Percentiles rank a stretch among this genome's conserved stretches.
These are phyloP conservation scores for Omphalotus guepiniiformis DNA, from an alignment of 768 basidiomycete genomes.

Conservation along the genomic window DNA sequence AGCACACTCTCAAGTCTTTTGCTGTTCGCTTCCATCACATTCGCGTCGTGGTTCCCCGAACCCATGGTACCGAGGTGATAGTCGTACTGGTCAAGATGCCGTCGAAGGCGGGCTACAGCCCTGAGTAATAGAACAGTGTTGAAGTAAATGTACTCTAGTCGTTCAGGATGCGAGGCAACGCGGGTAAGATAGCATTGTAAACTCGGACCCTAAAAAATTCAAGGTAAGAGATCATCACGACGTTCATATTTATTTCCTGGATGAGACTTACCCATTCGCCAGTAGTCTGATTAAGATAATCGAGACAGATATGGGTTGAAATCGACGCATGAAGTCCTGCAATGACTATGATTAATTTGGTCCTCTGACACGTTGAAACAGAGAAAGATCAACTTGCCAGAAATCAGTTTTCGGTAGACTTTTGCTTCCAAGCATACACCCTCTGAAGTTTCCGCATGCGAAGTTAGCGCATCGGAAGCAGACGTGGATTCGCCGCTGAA, in stretches of 20 bases:
- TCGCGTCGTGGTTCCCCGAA: too few species aligned
- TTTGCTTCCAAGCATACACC: conserved; percentile 63
- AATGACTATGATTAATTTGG: not conserved
- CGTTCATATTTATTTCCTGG: too few species aligned
- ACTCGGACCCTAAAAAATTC: conserved; percentile 38
- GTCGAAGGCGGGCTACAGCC: conserved; percentile 61
- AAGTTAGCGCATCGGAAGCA: too few species aligned
- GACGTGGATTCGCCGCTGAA: too few species aligned
- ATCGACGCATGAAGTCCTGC: conserved; percentile 74
- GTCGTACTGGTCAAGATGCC: conserved; percentile 62
- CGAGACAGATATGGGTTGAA: conserved; percentile 69
- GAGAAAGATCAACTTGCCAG: conserved; percentile 45
- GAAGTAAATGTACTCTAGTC: conserved; percentile 79
- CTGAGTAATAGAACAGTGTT: conserved; percentile 69
- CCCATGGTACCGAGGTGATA: conserved; percentile 49
- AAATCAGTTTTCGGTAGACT: conserved; percentile 73
- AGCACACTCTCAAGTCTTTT: conserved; percentile 40
- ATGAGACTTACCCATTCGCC: conserved; percentile 46
- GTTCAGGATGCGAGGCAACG: conserved; percentile 69
- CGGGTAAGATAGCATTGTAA: conserved; percentile 66
- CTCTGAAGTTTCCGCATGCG: conserved; percentile 27
- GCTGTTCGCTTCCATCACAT: conserved; percentile 37
- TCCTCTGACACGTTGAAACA: too few species aligned
- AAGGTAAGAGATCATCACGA: not conserved
- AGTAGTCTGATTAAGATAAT: conserved; percentile 62